Base-by-base conservation (phyloP, 495 filamentous ascomycete species). In the Penicillium atrosanguineum region DNA sequence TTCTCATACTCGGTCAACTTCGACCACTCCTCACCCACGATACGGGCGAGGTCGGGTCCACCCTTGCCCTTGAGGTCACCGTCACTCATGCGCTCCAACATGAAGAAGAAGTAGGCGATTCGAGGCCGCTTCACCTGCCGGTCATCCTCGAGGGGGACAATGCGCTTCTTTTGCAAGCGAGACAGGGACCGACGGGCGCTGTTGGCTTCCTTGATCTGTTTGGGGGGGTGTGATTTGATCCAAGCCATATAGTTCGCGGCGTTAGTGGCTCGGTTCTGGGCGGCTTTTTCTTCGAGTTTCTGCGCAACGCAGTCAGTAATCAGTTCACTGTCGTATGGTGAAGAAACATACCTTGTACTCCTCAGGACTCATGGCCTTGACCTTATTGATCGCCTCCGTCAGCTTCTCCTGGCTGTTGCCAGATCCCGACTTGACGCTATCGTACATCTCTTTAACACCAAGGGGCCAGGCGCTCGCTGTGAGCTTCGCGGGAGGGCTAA, bases 121-220 rank as follows among this genome's bases (percentile, higher is more conserved):
- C 15, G 0, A 9, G 77, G 69, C 1, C 52, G 34, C 61, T 83
- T 86, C 44, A 85, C 83, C 21, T 69, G 54, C 14, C 89, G 80
- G 9, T 83, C 76, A 61, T 92, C 89, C 0, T 63, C 54, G 53
- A 90, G 57, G 3, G 19, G 40, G 3, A 1, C 5, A 59, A 40
- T 48, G 15, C 47, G 50, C 11, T 57, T 66, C 8, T 46, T 50
- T 7, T 18, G 45, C 5, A 70, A 45, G 25, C 65, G 67, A 3
- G 62, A 68, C 11, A 92, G 75, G 2, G 16, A 14, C 1, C 16
- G 47, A 38, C 90, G 86, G 18, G 89, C 89, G 0, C 6, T 43
- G 67, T 90, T 92, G 50, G 89, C 88, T 2, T 71, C 55, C 37
- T 69, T 58, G 47, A 91, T 88, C 54, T 84, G 65, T 5, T 70